Evolutionary conservation across 176 grass and related monocot genomes (phyloP), one percentile per base, ranked within the genome.

Genomic region (Dendrocalamus sinicus): DNA sequence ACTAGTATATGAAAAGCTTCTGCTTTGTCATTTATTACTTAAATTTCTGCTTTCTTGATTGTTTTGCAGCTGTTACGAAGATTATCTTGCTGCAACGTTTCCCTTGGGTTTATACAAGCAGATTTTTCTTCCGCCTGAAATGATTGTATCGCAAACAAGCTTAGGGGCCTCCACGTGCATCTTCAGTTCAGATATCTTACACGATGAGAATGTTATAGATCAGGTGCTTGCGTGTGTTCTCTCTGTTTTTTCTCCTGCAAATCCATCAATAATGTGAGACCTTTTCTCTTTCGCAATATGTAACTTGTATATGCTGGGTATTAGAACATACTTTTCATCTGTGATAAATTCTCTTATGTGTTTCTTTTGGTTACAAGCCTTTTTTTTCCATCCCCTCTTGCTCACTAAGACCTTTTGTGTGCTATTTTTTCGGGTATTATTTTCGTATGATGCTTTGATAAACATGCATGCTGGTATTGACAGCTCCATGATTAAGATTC

Each of bases 71-170:
- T 80, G 90, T 86, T 98, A 95, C 39, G 93, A 98, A 90, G 91
- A 98, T 82, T 98, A 95, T 83, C 96, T 98, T 80, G 89, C 88
- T 61, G 74, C 80, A 73, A 22, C 80, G 48, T 98, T 95, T 92
- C 96, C 96, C 62, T 94, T 98, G 78, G 96, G 93, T 76, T 92
- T 89, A 41, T 98, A 94, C 86, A 98, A 98, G 58, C 93, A 95
- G 68, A 86, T 95, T 57, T 98, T 98, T 82, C 83, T 98, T 83
- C 96, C 93, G 55, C 72, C 93, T 79, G 96, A 98, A 86, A 81
- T 94, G 73, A 76, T 89, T 76, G 69, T 94, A 68, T 92, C 87
- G 11, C 86, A 88, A 72, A 81, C 83, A 73, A 92, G 78, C 85
- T 89, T 98, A 77, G 96, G 96, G 30, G 96, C 96, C 22, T 98